phyloP scores from a whole-genome alignment of 345 rosid genomes.

The Pugionium dolabratum region DNA sequence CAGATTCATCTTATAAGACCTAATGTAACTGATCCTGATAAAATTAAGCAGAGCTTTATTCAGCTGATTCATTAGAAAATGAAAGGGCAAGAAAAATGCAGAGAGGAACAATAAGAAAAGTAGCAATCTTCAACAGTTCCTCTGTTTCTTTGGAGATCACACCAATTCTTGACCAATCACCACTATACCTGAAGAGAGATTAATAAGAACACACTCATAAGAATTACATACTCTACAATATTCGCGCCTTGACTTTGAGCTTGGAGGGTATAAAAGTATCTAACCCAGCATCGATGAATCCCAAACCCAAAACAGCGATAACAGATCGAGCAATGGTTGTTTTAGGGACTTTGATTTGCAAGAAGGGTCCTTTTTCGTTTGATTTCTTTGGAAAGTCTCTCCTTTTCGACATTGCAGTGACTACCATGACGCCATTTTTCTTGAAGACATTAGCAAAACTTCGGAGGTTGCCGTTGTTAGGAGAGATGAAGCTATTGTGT shows the following conservation, averaged over 20 bases:
- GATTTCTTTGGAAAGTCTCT: slow-evolving; percentile 41
- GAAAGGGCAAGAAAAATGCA: slow-evolving; percentile 54
- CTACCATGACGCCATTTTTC: slow-evolving; percentile 19
- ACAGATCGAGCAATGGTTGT: slow-evolving; percentile 47
- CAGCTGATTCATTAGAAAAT: slow-evolving; percentile 43
- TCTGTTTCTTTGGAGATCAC: slow-evolving; percentile 71
- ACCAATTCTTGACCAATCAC: slow-evolving; percentile 96
- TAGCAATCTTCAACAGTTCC: slow-evolving; percentile 62
- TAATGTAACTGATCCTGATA: neutral
- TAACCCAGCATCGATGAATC: slow-evolving; percentile 87
- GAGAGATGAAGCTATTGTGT: slow-evolving; percentile 33
- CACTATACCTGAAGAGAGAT: slow-evolving; percentile 59
- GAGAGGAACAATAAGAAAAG: slow-evolving; percentile 69
- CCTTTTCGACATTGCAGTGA: slow-evolving; percentile 39
- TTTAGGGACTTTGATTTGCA: slow-evolving; percentile 39
- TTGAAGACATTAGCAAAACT: slow-evolving; percentile 26
- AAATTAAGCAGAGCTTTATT: slow-evolving; percentile 18
- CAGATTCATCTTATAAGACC: neutral
- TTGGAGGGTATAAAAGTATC: neutral
- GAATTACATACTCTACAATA: neutral
- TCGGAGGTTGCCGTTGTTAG: neutral
- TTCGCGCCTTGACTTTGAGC: neutral
- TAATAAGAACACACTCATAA: slow-evolving; percentile 2
- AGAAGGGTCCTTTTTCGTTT: slow-evolving; percentile 16
- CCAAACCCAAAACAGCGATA: slow-evolving; percentile 55